Percentiles rank a stretch among this genome's conserved stretches.
These are phyloP conservation scores for Cladorrhinum samala DNA, from an alignment of 495 filamentous ascomycete species.

Conservation along the genomic window DNA sequence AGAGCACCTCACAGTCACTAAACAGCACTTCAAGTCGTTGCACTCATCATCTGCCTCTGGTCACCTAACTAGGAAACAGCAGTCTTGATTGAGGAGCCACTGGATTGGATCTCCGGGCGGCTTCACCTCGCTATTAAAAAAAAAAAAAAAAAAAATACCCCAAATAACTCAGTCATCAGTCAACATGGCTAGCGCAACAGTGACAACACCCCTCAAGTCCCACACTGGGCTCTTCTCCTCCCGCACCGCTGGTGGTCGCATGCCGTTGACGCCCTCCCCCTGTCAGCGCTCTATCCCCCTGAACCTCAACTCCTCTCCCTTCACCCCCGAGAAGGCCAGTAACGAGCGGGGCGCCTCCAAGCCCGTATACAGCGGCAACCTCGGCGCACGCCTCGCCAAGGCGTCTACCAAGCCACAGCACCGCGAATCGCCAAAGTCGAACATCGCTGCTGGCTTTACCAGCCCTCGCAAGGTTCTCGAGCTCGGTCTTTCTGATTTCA, in stretches of 20 bases:
- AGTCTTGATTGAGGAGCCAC: background rate
- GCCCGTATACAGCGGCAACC: constrained; percentile 64
- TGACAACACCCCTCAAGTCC: constrained; percentile 90
- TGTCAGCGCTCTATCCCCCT: constrained; percentile 44
- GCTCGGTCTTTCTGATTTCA: constrained; percentile 87
- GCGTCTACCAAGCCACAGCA: constrained; percentile 45
- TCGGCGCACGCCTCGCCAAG: constrained; percentile 68
- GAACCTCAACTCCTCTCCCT: constrained; percentile 61
- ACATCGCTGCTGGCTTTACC: constrained; percentile 67
- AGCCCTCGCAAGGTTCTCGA: constrained; percentile 76
- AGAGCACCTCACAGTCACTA: background rate
- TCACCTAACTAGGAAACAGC: background rate
- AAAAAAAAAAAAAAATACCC: background rate
- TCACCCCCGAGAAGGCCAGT: constrained; percentile 64
- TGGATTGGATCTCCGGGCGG: background rate
- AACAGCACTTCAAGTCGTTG: background rate
- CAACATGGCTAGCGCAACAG: constrained; percentile 79
- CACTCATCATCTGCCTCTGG: background rate
- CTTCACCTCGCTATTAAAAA: background rate
- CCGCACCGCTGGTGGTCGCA: constrained; percentile 87
- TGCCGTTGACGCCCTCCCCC: constrained; percentile 91
- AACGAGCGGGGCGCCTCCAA: constrained; percentile 52
- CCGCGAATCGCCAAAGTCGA: constrained; percentile 85
- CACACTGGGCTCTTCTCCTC: constrained; percentile 88
- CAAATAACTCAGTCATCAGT: constrained; percentile 17